Base-by-base conservation (phyloP, 495 filamentous ascomycete species). In the Physcia stellaris region DNA sequence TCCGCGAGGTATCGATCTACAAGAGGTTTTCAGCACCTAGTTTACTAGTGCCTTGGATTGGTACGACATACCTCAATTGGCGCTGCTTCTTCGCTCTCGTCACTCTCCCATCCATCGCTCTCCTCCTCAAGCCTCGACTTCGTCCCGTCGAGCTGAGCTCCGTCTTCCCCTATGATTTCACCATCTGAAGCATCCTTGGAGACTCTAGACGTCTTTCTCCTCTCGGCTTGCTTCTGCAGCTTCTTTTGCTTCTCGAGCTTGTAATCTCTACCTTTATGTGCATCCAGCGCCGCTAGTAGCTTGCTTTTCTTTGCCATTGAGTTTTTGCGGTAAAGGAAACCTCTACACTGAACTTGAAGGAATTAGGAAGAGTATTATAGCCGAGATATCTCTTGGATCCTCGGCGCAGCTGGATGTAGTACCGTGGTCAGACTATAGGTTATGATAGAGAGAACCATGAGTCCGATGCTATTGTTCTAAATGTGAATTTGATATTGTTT, bases 261-360 rank as follows among this genome's bases (percentile, higher is more conserved):
- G 47, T 79, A 74, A 45, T 86, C 73, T 12, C 71, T 63, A 32
- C 79, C 74, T 53, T 77, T 70, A 46, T 81, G 73, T 38, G 73
- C 68, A 46, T 75, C 73, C 6, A 84, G 66, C 24, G 79, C 78
- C 46, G 70, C 60, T 41, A 75, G 63, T 16, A 82, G 58, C 55
- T 77, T 79, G 54, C 79, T 75, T 54, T 72, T 72, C 46, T 70
- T 76, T 26, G 60, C 67, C 75, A 79, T 78, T n/a, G n/a, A n/a
- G n/a, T n/a, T n/a, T n/a, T n/a, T n/a, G n/a, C n/a, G n/a, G n/a
- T n/a, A n/a, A n/a, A n/a, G n/a, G n/a, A n/a, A n/a, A n/a, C n/a
- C n/a, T n/a, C n/a, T n/a, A n/a, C n/a, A n/a, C n/a, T n/a, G n/a
- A n/a, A n/a, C n/a, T n/a, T n/a, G n/a, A n/a, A n/a, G n/a, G n/a